Percentiles rank a stretch among this genome's conserved stretches.
Conservation (phyloP, 768 basidiomycete genomes). For the Mycena epipterygia region DNA sequence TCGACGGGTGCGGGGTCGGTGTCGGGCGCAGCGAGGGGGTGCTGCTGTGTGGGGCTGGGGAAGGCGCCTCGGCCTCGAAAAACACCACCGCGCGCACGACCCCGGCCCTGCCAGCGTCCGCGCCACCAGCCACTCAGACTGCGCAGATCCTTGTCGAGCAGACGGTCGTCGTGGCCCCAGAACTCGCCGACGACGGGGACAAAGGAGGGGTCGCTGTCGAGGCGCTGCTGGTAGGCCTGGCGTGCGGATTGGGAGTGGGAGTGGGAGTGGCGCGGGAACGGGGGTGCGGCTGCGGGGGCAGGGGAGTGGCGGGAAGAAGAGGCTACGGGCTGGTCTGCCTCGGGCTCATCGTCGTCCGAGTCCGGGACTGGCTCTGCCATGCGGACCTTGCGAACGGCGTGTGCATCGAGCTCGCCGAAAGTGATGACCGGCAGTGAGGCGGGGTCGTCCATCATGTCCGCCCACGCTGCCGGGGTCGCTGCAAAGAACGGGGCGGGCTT, state of each 20-base stretch:
- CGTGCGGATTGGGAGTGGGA: slow-evolving; percentile 74
- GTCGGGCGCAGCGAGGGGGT: slow-evolving; percentile 28
- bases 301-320: slow-evolving; percentile 53
- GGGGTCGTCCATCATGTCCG: slow-evolving; percentile 87
- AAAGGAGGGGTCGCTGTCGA: slow-evolving; percentile 89
- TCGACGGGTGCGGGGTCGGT: slow-evolving; percentile 59
- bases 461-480: slow-evolving; percentile 70
- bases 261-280: slow-evolving; percentile 45
- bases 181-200: slow-evolving; percentile 93
- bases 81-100: slow-evolving; percentile 68
- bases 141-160: slow-evolving; percentile 85
- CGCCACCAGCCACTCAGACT: slow-evolving; percentile 92
- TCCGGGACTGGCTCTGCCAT: slow-evolving; percentile 36
- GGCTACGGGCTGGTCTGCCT: slow-evolving; percentile 49
- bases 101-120: slow-evolving; percentile 80
- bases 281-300: too few species aligned
- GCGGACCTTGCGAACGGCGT: slow-evolving; percentile 44
- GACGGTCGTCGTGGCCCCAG: slow-evolving; percentile 95
- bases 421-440: slow-evolving; percentile 84
- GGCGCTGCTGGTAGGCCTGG: slow-evolving; percentile 87
- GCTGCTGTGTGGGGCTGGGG: slow-evolving; percentile 31
- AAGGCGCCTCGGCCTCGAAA: slow-evolving; percentile 70
- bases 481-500: slow-evolving; percentile 64
- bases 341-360: slow-evolving; percentile 39
- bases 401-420: slow-evolving; percentile 74